Evolutionary conservation across 257 asterid species (phyloP), one percentile per base, ranked within the genome.

Genomic region (Verbena officinalis): DNA sequence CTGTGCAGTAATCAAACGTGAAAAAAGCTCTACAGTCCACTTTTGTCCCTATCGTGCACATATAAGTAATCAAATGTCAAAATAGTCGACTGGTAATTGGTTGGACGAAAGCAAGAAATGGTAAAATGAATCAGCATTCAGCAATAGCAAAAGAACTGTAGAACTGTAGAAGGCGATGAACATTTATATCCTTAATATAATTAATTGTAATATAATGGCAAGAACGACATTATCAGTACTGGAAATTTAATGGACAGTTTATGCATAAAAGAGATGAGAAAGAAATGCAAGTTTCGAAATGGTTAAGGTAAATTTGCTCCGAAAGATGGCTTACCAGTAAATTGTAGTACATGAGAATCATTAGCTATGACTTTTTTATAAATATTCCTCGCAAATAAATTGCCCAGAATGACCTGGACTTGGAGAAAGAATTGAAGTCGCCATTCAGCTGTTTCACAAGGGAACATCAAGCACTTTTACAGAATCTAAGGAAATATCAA

Each of bases 21-120:
- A 31, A 77, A 86, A 70, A 76, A 71, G 43, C 71, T 64, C 87
- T 81, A 81, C 20, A 84, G 83, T 9, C 90, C 84, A 17, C 81
- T 75, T 61, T 67, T 21, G 89, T 73, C 52, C 85, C 81, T 19
- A 84, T 71, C 83, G 85, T 78, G 87, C 67, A 55, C 17, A 48
- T 57, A 55, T 4, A 53, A 22, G 55, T 7, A 23, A 50, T 17
- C 39, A 63, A 65, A 46, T 3, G 38, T 31, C 43, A 5, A 54
- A 31, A 13, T 27, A 27, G 33, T 5, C 2, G 2, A 27, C 4
- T 2, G 33, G 5, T 27, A 27, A 27, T 27, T n/a, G n/a, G 33
- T 2, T 27, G 33, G 33, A 27, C 5, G 4, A 27, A 27, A 27
- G 33, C 33, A 27, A 27, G 33, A 27, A 27, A 5, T 27, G 33